A percentile compares a stretch with the other conserved stretches of the same genome.
Evolutionary conservation across 2,329 filamentous ascomycete genomes (phyloP).

Genomic region (Trichoderma koningiopsis): DNA sequence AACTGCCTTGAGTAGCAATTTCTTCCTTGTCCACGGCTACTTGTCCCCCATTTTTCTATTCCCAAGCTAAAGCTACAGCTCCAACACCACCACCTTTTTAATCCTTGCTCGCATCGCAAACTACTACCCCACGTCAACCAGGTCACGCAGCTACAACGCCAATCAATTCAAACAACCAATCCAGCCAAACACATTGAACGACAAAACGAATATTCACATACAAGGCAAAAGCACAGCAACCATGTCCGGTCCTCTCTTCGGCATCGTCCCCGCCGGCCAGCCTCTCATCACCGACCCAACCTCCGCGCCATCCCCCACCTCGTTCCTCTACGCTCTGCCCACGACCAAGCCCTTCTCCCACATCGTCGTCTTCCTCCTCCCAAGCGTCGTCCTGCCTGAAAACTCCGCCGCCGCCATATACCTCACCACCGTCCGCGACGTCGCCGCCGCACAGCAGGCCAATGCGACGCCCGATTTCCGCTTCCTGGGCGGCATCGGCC

Average conservation of each 20-base stretch:
- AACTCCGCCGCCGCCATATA: conserved; percentile 88
- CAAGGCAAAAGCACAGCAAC: background rate
- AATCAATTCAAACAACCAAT: background rate
- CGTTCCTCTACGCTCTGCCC: conserved; percentile 58
- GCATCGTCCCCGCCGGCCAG: conserved; percentile 62
- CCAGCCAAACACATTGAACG: background rate
- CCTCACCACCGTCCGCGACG: conserved; percentile 59
- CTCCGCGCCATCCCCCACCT: conserved; percentile 55
- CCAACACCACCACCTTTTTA: background rate
- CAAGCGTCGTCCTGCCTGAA: conserved; percentile 70
- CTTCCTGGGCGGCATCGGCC: conserved; percentile 85
- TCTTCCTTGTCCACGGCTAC: background rate
- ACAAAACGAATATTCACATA: background rate
- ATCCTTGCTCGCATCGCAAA: background rate
- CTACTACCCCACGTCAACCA: background rate
- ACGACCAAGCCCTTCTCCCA: conserved; percentile 67
- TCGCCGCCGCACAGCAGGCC: conserved; percentile 43
- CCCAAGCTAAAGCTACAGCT: background rate
- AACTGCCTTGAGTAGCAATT: conserved; percentile 9
- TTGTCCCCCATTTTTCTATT: background rate
- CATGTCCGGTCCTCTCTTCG: conserved; percentile 55
- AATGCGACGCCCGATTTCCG: conserved; percentile 64
- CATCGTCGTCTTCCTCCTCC: conserved; percentile 86
- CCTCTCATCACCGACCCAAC: conserved; percentile 58
- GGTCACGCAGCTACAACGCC: background rate